Conservation (phyloP, 495 filamentous ascomycete genomes). For the Trichoderma parareesei region DNA sequence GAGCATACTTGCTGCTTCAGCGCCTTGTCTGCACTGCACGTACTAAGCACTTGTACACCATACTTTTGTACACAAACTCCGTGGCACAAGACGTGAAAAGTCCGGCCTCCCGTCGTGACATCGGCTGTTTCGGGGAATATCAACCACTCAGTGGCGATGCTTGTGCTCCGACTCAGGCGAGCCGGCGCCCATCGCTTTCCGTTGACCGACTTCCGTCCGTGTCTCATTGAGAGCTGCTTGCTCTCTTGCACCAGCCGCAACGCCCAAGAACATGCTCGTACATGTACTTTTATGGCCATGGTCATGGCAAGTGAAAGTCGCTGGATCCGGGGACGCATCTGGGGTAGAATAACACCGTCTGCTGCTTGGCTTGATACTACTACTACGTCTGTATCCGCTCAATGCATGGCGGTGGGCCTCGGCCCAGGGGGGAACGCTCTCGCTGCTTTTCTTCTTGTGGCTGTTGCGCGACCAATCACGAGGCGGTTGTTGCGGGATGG, state of each 20-base stretch:
- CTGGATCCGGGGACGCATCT: neutral
- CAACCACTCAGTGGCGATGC: conserved; percentile 1
- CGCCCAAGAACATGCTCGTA: no score
- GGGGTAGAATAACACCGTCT: neutral
- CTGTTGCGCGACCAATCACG: neutral
- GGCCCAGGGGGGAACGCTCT: neutral
- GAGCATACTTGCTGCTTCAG: no score
- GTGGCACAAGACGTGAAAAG: neutral
- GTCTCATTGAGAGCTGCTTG: neutral
- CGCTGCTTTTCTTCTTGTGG: no score
- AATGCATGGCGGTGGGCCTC: conserved; percentile 5
- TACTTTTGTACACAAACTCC: neutral
- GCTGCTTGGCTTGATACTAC: neutral
- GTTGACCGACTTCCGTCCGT: neutral
- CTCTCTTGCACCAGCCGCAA: no score
- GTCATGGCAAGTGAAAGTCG: no score
- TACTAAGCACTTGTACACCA: neutral
- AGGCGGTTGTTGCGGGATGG: neutral
- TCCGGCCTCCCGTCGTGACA: conserved; percentile 3
- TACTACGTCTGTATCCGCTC: neutral
- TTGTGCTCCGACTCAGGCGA: neutral
- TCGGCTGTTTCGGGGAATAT: conserved; percentile 10
- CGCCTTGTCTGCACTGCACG: no score
- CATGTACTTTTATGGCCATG: no score
- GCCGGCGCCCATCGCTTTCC: neutral